Evolutionary conservation across 306 rosid genomes (phyloP).

Genomic region (Quercus agrifolia): DNA sequence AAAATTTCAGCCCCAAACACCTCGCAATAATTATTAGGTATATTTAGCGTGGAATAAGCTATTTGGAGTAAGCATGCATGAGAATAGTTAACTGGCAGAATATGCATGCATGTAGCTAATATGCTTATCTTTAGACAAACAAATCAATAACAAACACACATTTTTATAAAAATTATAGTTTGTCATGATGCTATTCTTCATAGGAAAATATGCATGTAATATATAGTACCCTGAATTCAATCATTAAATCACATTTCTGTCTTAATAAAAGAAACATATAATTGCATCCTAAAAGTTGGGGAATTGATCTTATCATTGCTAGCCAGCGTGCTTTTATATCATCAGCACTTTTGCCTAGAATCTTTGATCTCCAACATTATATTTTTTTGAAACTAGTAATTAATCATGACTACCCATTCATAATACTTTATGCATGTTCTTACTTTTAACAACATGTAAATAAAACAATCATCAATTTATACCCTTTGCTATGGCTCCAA

Average conservation of each 20-base stretch:
- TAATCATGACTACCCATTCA: too few relatives aligned
- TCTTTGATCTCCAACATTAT: too few relatives aligned
- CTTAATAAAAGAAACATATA: background rate
- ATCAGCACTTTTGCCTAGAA: background rate
- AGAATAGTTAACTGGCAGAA: background rate
- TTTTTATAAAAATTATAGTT: background rate
- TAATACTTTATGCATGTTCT: too few relatives aligned
- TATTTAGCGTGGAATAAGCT: too few relatives aligned
- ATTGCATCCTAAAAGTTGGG: background rate
- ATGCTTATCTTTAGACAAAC: background rate
- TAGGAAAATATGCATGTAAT: background rate
- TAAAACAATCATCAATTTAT: too few relatives aligned
- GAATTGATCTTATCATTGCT: background rate
- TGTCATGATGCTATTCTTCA: background rate
- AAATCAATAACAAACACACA: background rate
- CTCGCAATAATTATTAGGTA: too few relatives aligned
- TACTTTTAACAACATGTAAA: too few relatives aligned
- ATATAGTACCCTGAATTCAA: background rate
- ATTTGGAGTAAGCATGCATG: background rate
- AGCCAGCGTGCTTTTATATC: background rate
- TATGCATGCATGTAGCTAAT: background rate
- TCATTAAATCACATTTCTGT: background rate
- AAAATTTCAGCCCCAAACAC: too few relatives aligned
- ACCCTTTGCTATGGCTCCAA: too few relatives aligned
- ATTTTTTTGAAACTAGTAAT: too few relatives aligned